Conservation (phyloP, 2,329 filamentous ascomycete genomes). For the Chaetomium strumarium region DNA sequence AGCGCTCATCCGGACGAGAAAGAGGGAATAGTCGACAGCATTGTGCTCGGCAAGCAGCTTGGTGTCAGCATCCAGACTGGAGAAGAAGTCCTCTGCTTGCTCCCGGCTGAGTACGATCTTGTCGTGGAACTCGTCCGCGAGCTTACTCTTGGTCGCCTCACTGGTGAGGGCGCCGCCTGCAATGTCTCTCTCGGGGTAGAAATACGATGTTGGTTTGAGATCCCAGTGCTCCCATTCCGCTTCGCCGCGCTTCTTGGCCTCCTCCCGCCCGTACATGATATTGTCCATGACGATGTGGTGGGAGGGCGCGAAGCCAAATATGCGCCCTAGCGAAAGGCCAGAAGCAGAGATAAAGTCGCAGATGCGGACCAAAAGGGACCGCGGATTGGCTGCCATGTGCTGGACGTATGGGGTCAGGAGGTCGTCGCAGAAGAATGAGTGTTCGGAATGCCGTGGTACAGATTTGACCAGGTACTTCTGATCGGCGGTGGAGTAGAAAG, state of each 20-base stretch:
- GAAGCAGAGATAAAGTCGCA: conserved; percentile 60
- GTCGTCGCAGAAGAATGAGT: conserved; percentile 63
- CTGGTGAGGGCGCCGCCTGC: conserved; percentile 57
- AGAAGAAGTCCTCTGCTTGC: conserved; percentile 51
- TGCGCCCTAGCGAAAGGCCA: conserved; percentile 50
- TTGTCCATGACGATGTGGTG: conserved; percentile 79
- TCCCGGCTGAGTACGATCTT: conserved; percentile 52
- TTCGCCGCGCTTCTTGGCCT: conserved; percentile 30
- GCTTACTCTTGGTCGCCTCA: conserved; percentile 57
- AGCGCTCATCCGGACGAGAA: conserved; percentile 50
- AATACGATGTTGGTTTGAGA: conserved; percentile 68
- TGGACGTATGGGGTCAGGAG: conserved; percentile 58
- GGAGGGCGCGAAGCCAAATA: conserved; percentile 56
- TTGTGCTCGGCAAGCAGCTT: conserved; percentile 55
- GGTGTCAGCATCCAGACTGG: conserved; percentile 55
- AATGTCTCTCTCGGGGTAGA: conserved; percentile 69
- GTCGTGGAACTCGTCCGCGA: conserved; percentile 63
- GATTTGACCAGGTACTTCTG: conserved; percentile 66
- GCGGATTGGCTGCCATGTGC: conserved; percentile 55
- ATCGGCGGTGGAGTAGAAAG: conserved; percentile 64
- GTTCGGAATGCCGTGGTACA: conserved; percentile 62
- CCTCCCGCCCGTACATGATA: conserved; percentile 55
- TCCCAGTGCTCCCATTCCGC: conserved; percentile 65
- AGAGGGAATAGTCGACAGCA: conserved; percentile 70
- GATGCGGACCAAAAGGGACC: conserved; percentile 63